Base-by-base conservation (phyloP, 108 stramenopile genomes). In the Aurantiochytrium sp. region DNA sequence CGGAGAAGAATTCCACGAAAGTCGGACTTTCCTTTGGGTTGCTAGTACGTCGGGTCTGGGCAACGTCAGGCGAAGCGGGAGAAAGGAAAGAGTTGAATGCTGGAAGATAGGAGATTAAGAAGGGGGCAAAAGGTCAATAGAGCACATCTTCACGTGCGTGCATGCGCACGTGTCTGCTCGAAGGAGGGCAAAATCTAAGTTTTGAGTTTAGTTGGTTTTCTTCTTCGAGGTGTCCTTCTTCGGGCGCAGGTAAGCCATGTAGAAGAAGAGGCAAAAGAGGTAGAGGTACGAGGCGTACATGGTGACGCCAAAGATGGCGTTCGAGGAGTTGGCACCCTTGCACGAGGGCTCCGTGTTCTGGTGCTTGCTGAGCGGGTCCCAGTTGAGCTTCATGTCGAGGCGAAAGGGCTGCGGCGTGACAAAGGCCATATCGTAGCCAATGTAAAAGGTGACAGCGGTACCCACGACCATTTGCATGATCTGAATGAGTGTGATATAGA, bases 391-490 rank as follows among this genome's bases (percentile, higher is more conserved):
- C 76, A 83, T 47, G 28, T 47, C 45, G 49, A 83, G 51, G n/a
- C 76, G 45, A 18, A 83, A 83, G n/a, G 76, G 76, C 76, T 83
- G 76, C 4, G 76, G 76, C n/a, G 51, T 53, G 29, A 58, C 47
- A 55, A 45, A 44, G 51, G 72, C 51, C 49, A 83, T 83, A 4
- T 83, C 49, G 76, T 83, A 83, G 76, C 51, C 51, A 53, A 83
- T 53, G 76, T 83, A 83, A 23, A 83, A 47, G 76, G 76, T 83
- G 3, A 83, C 76, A 12, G 76, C 76, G 25, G 76, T 83, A 18
- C 98, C 98, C 28, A 96, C 97, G 72, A 97, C 93, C 98, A 98
- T 98, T 93, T 98, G 98, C 69, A 93, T 93, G 72, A 98, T 95
- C 90, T 98, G 98, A 58, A 94, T 89, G 21, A 92, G 89, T 16